A percentile compares a stretch with the other conserved stretches of the same genome.
These are phyloP conservation scores for Torulaspora delbrueckii DNA, from an alignment of 805 yeast genomes.

Conservation along the genomic window DNA sequence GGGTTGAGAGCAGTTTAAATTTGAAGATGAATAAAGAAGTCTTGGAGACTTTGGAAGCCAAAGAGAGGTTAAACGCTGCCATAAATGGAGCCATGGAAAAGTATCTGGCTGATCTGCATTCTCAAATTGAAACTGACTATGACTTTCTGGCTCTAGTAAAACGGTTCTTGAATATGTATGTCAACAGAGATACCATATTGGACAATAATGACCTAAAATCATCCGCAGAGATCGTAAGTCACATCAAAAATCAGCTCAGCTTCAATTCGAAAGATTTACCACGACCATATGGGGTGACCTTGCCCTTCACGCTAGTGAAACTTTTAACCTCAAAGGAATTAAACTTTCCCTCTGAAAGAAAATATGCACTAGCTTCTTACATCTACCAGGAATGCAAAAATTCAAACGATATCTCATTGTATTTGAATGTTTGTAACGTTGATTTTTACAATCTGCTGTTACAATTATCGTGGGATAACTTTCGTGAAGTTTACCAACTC, in stretches of 20 bases:
- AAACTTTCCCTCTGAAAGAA: conserved; percentile 24
- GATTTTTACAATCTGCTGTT: conserved; percentile 32
- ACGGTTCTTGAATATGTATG: conserved; percentile 12
- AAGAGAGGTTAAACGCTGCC: conserved; percentile 22
- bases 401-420: conserved; percentile 25
- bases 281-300: conserved; percentile 26
- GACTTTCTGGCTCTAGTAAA: conserved; percentile 21
- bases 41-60: conserved; percentile 18
- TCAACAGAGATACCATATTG: conserved; percentile 10
- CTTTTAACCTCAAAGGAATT: conserved; percentile 17
- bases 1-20: background rate
- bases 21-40: conserved; percentile 10
- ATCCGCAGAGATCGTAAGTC: conserved; percentile 16
- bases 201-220: conserved; percentile 11
- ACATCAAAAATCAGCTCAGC: conserved; percentile 13
- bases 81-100: conserved; percentile 24
- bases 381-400: conserved; percentile 30
- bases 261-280: conserved; percentile 18
- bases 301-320: conserved; percentile 25
- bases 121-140: conserved; percentile 22
- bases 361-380: conserved; percentile 23
- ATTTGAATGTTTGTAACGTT: conserved; percentile 29
- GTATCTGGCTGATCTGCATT: conserved; percentile 11
- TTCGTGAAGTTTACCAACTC: conserved; percentile 21
- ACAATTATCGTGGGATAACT: conserved; percentile 30